Evolutionary conservation across 2,329 filamentous ascomycete species (phyloP).

Genomic region (Beauveria brongniartii): DNA sequence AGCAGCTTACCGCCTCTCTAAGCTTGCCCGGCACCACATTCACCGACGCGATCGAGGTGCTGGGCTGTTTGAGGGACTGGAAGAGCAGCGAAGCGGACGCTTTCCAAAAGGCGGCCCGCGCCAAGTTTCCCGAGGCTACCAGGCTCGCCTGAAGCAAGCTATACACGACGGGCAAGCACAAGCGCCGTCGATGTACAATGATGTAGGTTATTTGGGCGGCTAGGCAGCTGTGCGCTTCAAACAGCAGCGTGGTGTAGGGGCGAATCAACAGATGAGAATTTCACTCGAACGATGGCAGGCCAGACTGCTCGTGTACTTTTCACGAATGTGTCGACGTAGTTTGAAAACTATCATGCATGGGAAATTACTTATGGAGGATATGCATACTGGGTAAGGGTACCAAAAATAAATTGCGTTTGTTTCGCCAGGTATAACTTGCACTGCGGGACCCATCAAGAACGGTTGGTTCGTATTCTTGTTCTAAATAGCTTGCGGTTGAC

Average conservation of each 20-base stretch:
- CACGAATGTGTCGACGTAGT: not conserved
- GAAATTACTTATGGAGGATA: not conserved
- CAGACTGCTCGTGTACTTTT: not conserved
- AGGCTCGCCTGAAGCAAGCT: conserved; percentile 26
- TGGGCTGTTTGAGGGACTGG: conserved; percentile 39
- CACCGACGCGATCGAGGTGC: conserved; percentile 44
- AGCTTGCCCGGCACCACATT: conserved; percentile 42
- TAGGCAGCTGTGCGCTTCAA: not conserved
- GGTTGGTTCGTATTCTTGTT: not conserved
- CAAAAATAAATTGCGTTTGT: not conserved
- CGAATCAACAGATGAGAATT: not conserved
- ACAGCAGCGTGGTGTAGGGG: not conserved
- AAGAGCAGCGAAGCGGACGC: conserved; percentile 38
- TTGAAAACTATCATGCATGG: not conserved
- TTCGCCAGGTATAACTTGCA: not conserved
- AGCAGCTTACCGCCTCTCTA: conserved; percentile 53
- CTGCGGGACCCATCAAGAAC: no score
- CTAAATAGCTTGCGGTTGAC: not conserved
- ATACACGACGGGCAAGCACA: not conserved
- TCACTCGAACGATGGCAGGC: not conserved
- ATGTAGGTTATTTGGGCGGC: not conserved
- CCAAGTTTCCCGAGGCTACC: conserved; percentile 44
- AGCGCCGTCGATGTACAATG: not conserved
- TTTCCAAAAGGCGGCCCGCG: conserved; percentile 40
- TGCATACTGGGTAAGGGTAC: not conserved